These are phyloP conservation scores for Sugiyamaella lignohabitans DNA, from an alignment of 805 yeast genomes.

Conservation along the genomic window DNA sequence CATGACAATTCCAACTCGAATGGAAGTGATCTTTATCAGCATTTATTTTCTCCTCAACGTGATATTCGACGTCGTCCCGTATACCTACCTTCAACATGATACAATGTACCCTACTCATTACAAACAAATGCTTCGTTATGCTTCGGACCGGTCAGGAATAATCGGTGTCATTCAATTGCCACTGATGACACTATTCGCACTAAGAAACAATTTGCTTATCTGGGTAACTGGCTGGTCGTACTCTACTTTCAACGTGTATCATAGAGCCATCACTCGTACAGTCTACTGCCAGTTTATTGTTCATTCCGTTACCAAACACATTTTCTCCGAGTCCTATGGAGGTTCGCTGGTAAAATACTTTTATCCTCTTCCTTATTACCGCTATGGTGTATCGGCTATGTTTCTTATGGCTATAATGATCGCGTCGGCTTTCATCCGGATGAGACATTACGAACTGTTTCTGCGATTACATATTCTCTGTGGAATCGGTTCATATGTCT, in stretches of 20 bases:
- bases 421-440: conserved; percentile 43
- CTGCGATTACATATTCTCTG: conserved; percentile 48
- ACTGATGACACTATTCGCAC: conserved; percentile 49
- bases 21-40: conserved; percentile 41
- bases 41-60: conserved; percentile 35
- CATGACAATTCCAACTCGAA: conserved; percentile 44
- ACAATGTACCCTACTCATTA: conserved; percentile 32
- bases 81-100: conserved; percentile 33
- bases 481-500: conserved; percentile 49
- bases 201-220: conserved; percentile 55
- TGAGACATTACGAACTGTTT: conserved; percentile 51
- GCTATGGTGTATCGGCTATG: conserved; percentile 33
- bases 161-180: conserved; percentile 45
- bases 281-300: conserved; percentile 38
- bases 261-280: conserved; percentile 50
- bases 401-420: conserved; percentile 35
- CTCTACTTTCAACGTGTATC: conserved; percentile 50
- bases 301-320: conserved; percentile 47
- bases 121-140: conserved; percentile 36
- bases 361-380: conserved; percentile 31
- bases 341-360: conserved; percentile 29
- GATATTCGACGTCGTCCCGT: conserved; percentile 29
- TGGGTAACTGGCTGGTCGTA: conserved; percentile 54
- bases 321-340: conserved; percentile 33
- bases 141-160: conserved; percentile 52